phyloP scores from a whole-genome alignment of 345 rosid genomes.

The Corchorus capsularis region DNA sequence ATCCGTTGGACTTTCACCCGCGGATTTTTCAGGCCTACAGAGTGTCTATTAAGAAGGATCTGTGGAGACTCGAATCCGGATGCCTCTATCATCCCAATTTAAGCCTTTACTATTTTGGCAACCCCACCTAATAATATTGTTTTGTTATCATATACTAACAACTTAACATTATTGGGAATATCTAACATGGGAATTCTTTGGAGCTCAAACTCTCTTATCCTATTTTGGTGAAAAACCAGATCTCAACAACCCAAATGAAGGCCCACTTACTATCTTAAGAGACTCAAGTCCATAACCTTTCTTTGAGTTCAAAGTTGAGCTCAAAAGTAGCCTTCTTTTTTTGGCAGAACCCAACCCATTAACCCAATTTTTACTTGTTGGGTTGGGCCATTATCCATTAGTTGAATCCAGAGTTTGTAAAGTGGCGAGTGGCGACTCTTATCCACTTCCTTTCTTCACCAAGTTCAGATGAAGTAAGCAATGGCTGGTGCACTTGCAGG shows the following conservation, averaged over 20 bases:
- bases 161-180: too few species aligned
- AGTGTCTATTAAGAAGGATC: too few species aligned
- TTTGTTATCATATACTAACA: too few species aligned
- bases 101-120: too few species aligned
- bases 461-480: background rate
- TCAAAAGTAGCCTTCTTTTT: too few species aligned
- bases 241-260: background rate
- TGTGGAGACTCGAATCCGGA: too few species aligned
- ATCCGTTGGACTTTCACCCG: too few species aligned
- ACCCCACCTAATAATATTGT: too few species aligned
- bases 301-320: background rate
- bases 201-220: background rate
- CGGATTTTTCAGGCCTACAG: too few species aligned
- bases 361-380: background rate
- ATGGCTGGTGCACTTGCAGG: slow-evolving; percentile 31
- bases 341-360: background rate
- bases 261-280: background rate
- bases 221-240: background rate
- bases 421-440: background rate
- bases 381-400: background rate
- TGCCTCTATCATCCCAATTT: too few species aligned
- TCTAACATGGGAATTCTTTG: background rate
- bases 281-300: background rate
- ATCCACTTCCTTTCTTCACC: slow-evolving; percentile 3
- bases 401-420: too few species aligned